A percentile compares a stretch with the other conserved stretches of the same genome.
phyloP scores from a whole-genome alignment of 306 rosid genomes.

The Glycine soja region DNA sequence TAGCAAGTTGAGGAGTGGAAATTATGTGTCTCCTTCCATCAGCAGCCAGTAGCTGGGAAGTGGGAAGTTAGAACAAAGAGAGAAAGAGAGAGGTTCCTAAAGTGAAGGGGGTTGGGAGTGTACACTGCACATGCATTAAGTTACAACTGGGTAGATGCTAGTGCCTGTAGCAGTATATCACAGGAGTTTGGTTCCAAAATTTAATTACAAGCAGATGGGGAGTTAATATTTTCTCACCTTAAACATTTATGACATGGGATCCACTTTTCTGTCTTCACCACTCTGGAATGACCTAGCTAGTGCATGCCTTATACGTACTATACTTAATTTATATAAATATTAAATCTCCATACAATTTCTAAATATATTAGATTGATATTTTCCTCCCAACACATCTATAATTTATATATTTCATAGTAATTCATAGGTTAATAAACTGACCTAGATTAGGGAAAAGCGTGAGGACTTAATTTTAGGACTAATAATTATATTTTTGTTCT shows the following conservation, averaged over 20 bases:
- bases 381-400: too few relatives aligned
- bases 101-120: neutral
- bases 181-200: slow-evolving; percentile 50
- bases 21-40: neutral
- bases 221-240: slow-evolving; percentile 46
- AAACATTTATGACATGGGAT: slow-evolving; percentile 42
- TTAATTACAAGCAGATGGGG: slow-evolving; percentile 45
- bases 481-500: too few relatives aligned
- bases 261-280: neutral
- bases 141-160: neutral
- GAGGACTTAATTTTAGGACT: too few relatives aligned
- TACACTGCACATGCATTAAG: neutral
- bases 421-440: too few relatives aligned
- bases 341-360: too few relatives aligned
- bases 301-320: neutral
- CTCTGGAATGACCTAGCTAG: neutral
- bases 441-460: too few relatives aligned
- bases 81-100: neutral
- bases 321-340: too few relatives aligned
- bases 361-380: too few relatives aligned
- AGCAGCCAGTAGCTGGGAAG: neutral
- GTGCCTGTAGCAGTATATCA: neutral
- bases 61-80: neutral
- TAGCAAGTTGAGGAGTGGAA: too few relatives aligned
- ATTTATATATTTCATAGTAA: too few relatives aligned